Conservation (phyloP, 2,329 filamentous ascomycete species). For the Teratosphaeria viscida region DNA sequence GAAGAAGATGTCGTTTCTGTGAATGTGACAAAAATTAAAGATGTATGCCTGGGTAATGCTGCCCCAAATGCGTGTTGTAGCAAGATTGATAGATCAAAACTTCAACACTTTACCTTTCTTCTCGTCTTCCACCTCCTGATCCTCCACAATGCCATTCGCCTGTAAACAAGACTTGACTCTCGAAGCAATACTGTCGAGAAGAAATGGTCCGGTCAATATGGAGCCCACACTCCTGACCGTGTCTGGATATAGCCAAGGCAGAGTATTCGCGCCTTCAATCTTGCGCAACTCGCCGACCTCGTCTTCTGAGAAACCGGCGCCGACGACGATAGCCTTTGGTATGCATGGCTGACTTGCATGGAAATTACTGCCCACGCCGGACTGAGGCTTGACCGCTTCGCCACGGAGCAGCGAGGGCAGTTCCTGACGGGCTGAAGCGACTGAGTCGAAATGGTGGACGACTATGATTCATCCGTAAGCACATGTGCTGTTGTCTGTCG, state of each 20-base stretch:
- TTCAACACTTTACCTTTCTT: background rate
- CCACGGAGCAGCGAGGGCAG: slow-evolving; percentile 12
- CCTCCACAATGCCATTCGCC: slow-evolving; percentile 9
- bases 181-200: slow-evolving; percentile 9
- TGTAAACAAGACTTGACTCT: slow-evolving; percentile 8
- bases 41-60: background rate
- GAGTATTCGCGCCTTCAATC: slow-evolving; percentile 6
- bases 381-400: slow-evolving; percentile 7
- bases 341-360: slow-evolving; percentile 1
- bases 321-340: slow-evolving; percentile 12
- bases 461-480: slow-evolving; percentile 1
- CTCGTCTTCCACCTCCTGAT: slow-evolving; percentile 1
- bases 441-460: slow-evolving; percentile 11
- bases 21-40: background rate
- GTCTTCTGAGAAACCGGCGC: slow-evolving; percentile 9
- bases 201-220: slow-evolving; percentile 7
- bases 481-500: background rate
- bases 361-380: slow-evolving; percentile 10
- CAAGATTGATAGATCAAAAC: background rate
- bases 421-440: slow-evolving; percentile 6
- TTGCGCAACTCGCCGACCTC: slow-evolving; percentile 11
- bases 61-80: background rate
- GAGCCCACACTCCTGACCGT: slow-evolving; percentile 8
- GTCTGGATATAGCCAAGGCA: slow-evolving; percentile 13
- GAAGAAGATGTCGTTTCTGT: background rate